A percentile compares a stretch with the other conserved stretches of the same genome.
These are phyloP conservation scores for Crassisporium funariophilum DNA, from an alignment of 768 basidiomycete species.

Conservation along the genomic window DNA sequence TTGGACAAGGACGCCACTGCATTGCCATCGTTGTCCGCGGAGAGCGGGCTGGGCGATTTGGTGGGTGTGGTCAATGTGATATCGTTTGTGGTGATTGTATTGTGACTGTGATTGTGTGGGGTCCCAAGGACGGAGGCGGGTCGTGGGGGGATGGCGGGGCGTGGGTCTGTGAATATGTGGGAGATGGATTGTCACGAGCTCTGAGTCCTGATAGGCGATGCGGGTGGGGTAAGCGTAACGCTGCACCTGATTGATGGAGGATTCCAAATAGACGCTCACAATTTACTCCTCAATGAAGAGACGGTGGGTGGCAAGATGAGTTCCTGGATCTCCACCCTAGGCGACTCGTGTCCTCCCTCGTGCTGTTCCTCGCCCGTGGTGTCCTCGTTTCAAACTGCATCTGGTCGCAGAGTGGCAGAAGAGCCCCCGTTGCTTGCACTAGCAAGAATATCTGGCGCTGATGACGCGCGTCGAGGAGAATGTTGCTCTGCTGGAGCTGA, in stretches of 20 bases:
- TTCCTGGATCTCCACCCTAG: conserved; percentile 13
- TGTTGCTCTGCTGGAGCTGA: conserved; percentile 6
- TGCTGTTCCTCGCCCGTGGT: neutral
- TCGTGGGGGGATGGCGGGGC: conserved; percentile 28
- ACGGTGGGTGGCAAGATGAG: conserved; percentile 12
- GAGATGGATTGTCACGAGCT: conserved; percentile 19
- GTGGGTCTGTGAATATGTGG: conserved; percentile 16
- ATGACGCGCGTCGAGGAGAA: conserved; percentile 1
- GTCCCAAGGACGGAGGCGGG: conserved; percentile 14
- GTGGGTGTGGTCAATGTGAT: conserved; percentile 5
- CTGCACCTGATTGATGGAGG: conserved; percentile 2
- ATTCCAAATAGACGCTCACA: conserved; percentile 22
- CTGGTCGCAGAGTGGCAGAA: neutral
- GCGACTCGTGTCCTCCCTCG: no score
- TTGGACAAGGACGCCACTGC: conserved; percentile 5
- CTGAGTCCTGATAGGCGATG: conserved; percentile 12
- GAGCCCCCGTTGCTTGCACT: neutral
- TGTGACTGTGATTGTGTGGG: no score
- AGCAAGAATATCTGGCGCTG: neutral
- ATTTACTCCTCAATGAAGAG: conserved; percentile 22
- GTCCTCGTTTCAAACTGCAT: no score
- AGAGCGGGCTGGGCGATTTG: conserved; percentile 16
- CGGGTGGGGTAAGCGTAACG: conserved; percentile 14
- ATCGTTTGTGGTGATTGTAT: conserved; percentile 10
- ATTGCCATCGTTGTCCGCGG: conserved; percentile 19